Conservation (phyloP, 768 basidiomycete species). For the Pisolithus microcarpus region DNA sequence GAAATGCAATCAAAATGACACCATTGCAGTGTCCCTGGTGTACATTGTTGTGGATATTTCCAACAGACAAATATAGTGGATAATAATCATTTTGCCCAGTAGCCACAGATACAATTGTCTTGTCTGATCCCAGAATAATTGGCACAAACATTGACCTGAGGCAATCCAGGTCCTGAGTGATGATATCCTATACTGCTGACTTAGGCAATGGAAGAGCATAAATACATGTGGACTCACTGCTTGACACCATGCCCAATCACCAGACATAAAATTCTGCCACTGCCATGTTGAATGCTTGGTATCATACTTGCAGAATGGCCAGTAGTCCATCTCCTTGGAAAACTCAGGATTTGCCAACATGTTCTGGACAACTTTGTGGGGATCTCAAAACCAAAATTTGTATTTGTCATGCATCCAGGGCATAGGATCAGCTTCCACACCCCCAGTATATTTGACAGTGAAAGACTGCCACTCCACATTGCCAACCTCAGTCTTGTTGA, state of each 20-base stretch:
- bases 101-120: slow-evolving; percentile 17
- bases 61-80: slow-evolving; percentile 12
- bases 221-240: slow-evolving; percentile 3
- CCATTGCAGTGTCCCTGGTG: no score
- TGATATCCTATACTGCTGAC: no score
- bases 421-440: not conserved
- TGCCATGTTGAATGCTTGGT: not conserved
- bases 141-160: slow-evolving; percentile 11
- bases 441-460: not conserved
- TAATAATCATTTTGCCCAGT: slow-evolving; percentile 17
- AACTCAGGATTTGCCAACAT: not conserved
- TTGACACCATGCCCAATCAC: slow-evolving; percentile 12
- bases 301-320: not conserved
- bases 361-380: not conserved
- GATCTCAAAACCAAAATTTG: not conserved
- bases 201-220: not conserved
- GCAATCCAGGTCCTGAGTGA: no score
- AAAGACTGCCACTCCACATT: not conserved
- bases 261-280: slow-evolving; percentile 3
- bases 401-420: not conserved
- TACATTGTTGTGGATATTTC: slow-evolving; percentile 3
- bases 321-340: not conserved
- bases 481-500: not conserved
- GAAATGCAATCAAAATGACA: no score
- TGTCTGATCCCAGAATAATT: slow-evolving; percentile 16